Evolutionary conservation across 352 stramenopile genomes (phyloP).

Genomic region (Pythium sukuiense): DNA sequence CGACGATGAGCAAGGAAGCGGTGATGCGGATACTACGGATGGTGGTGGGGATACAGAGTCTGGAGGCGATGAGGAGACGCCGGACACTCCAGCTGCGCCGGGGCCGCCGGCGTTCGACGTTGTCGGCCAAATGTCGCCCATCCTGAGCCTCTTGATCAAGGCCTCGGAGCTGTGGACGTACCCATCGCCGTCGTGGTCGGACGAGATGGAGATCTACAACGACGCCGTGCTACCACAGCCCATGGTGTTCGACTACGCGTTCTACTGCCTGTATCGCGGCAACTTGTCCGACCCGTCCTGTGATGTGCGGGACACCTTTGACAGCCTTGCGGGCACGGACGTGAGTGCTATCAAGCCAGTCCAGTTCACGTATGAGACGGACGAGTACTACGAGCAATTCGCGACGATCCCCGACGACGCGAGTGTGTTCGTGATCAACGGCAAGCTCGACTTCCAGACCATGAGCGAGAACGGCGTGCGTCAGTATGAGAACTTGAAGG

Average conservation of each 20-base stretch:
- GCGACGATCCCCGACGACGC: neutral
- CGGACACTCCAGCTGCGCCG: too few species aligned
- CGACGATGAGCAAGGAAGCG: too few species aligned
- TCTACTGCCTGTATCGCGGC: neutral
- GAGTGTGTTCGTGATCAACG: slow-evolving; percentile 8
- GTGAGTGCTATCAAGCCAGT: too few species aligned
- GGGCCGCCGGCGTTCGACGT: neutral
- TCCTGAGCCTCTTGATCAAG: neutral
- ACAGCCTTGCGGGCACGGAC: too few species aligned
- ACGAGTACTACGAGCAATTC: neutral
- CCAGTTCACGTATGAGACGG: too few species aligned
- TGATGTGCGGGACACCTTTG: neutral
- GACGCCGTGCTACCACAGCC: neutral
- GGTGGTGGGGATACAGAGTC: too few species aligned
- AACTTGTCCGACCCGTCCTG: neutral
- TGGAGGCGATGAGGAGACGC: too few species aligned
- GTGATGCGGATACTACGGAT: too few species aligned
- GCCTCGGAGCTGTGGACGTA: neutral
- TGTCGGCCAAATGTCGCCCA: neutral
- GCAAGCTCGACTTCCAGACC: slow-evolving; percentile 10
- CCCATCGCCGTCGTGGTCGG: neutral
- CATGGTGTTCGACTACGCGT: neutral
- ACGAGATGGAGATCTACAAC: neutral
- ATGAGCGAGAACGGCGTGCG: neutral
- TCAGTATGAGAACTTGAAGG: slow-evolving; percentile 1